These are phyloP conservation scores for Scutellaria minor DNA, from an alignment of 257 asterid genomes.

Conservation along the genomic window DNA sequence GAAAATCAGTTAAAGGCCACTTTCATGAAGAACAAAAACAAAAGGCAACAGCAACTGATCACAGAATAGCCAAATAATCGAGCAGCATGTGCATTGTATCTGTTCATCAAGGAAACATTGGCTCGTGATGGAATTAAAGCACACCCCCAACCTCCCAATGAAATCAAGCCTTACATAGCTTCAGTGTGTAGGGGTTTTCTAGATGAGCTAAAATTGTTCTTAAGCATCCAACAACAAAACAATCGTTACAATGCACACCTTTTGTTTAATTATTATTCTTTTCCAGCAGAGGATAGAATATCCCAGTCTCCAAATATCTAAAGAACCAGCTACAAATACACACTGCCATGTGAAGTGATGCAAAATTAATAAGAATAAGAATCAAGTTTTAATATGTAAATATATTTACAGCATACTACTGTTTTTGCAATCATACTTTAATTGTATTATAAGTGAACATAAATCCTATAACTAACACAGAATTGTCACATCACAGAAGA, in stretches of 20 bases:
- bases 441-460: constrained; percentile 9
- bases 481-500: constrained; percentile 3
- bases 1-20: constrained; percentile 21
- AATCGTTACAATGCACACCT: no score
- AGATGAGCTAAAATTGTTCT: background rate
- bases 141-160: no score
- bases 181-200: no score
- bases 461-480: constrained; percentile 22
- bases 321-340: constrained; percentile 7
- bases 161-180: no score
- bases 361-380: background rate
- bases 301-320: background rate
- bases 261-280: background rate
- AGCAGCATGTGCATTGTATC: no score
- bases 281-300: background rate
- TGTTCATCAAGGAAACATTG: no score
- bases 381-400: background rate
- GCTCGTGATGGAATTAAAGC: no score
- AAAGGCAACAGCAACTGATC: background rate
- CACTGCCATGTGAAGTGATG: background rate
- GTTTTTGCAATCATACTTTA: background rate
- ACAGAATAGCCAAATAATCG: background rate
- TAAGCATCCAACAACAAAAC: background rate
- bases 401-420: background rate
- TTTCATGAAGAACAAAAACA: background rate